Percentiles rank a stretch among this genome's conserved stretches.
Conservation (phyloP, 2,329 filamentous ascomycete genomes). For the Huntiella decipiens region DNA sequence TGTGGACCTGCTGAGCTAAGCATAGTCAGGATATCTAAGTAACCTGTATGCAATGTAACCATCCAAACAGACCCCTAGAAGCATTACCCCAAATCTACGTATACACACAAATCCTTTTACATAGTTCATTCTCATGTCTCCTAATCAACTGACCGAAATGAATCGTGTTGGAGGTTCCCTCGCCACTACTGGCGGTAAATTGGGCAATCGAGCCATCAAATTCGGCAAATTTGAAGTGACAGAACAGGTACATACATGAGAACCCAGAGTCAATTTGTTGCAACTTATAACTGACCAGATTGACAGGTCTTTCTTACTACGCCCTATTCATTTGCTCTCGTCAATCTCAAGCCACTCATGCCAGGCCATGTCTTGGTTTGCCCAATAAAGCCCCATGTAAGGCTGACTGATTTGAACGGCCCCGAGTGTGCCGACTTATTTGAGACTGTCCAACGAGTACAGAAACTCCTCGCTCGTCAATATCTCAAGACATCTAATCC, state of each 20-base stretch:
- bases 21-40: too few relatives aligned
- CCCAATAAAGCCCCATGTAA: conserved; percentile 45
- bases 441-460: conserved; percentile 63
- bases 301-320: conserved; percentile 71
- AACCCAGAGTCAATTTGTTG: neutral
- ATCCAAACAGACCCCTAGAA: too few relatives aligned
- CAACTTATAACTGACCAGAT: neutral
- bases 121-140: neutral
- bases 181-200: neutral
- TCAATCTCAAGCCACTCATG: conserved; percentile 87
- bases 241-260: conserved; percentile 37
- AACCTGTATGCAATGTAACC: too few relatives aligned
- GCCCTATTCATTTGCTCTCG: conserved; percentile 62
- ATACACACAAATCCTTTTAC: neutral
- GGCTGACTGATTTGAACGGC: conserved; percentile 53
- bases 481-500: conserved; percentile 25
- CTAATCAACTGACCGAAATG: neutral
- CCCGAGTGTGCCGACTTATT: conserved; percentile 69
- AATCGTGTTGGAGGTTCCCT: neutral
- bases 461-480: conserved; percentile 47
- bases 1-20: too few relatives aligned
- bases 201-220: conserved; percentile 24
- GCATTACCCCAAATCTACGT: too few relatives aligned
- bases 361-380: conserved; percentile 88
- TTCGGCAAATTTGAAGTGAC: conserved; percentile 67